Evolutionary conservation across 31 red algal species (phyloP).

Genomic region (Odonthalia washingtoniensis): DNA sequence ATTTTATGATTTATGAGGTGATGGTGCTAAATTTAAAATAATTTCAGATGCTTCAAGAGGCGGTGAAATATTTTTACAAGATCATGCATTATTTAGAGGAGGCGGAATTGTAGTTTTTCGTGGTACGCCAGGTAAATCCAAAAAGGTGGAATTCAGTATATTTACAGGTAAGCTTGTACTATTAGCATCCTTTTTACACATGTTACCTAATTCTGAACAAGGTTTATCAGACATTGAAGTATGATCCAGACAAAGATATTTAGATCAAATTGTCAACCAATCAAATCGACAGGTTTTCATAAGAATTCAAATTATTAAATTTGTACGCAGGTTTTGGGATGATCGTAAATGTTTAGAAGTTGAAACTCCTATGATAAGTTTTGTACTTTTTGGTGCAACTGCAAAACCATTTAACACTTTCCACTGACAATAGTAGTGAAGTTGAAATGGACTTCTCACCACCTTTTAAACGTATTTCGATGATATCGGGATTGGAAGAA

Average conservation of each 20-base stretch:
- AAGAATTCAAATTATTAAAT: constrained; percentile 76
- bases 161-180: constrained; percentile 74
- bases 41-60: constrained; percentile 86
- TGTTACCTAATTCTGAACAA: constrained; percentile 87
- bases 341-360: constrained; percentile 93
- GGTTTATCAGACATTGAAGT: constrained; percentile 78
- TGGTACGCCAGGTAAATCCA: constrained; percentile 86
- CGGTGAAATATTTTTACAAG: constrained; percentile 51
- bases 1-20: constrained; percentile 94
- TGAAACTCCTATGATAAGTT: constrained; percentile 98
- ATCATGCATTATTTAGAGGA: constrained; percentile 71
- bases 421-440: no score
- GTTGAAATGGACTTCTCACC: no score
- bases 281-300: constrained; percentile 74
- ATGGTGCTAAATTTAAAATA: constrained; percentile 95
- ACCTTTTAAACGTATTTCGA: constrained; percentile 72
- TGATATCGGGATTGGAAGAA: constrained; percentile 82
- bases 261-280: constrained; percentile 93
- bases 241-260: constrained; percentile 91
- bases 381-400: constrained; percentile 87
- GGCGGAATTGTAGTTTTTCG: constrained; percentile 92
- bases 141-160: constrained; percentile 92
- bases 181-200: no score
- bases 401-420: constrained; percentile 96
- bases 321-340: constrained; percentile 85